These are phyloP conservation scores for Phytophthora syringae DNA, from an alignment of 352 stramenopile species.

Conservation along the genomic window DNA sequence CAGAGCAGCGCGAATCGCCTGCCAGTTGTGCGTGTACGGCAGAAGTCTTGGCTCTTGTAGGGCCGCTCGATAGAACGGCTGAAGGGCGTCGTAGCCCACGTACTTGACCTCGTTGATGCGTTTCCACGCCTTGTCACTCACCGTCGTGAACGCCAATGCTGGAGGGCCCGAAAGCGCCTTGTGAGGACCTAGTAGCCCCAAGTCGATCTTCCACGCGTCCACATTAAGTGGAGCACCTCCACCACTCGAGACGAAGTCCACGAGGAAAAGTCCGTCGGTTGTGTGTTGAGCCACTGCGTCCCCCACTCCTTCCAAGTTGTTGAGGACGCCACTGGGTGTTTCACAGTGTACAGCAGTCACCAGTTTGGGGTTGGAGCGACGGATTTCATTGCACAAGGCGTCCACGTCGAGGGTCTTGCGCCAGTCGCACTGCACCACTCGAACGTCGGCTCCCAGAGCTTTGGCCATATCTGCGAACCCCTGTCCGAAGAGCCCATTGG, in stretches of 20 bases:
- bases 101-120: constrained; percentile 54
- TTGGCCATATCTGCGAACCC: constrained; percentile 60
- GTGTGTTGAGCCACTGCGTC: constrained; percentile 46
- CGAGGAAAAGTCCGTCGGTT: constrained; percentile 57
- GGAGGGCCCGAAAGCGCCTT: constrained; percentile 56
- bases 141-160: constrained; percentile 49
- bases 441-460: constrained; percentile 46
- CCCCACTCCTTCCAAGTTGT: constrained; percentile 50
- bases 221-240: constrained; percentile 47
- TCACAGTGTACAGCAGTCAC: constrained; percentile 67
- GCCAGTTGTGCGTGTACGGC: constrained; percentile 69
- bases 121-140: constrained; percentile 58
- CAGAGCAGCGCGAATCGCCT: constrained; percentile 50
- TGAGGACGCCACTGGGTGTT: constrained; percentile 55
- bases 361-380: constrained; percentile 47
- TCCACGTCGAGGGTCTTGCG: constrained; percentile 43
- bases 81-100: constrained; percentile 55
- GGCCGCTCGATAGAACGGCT: constrained; percentile 47
- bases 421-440: constrained; percentile 49
- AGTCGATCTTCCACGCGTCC: constrained; percentile 49
- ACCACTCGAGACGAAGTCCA: constrained; percentile 65
- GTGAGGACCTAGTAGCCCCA: constrained; percentile 53
- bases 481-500: constrained; percentile 56
- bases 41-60: constrained; percentile 43
- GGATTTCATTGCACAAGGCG: constrained; percentile 45